Conservation (phyloP, 805 yeast genomes). For the Huiozyma naganishii region DNA sequence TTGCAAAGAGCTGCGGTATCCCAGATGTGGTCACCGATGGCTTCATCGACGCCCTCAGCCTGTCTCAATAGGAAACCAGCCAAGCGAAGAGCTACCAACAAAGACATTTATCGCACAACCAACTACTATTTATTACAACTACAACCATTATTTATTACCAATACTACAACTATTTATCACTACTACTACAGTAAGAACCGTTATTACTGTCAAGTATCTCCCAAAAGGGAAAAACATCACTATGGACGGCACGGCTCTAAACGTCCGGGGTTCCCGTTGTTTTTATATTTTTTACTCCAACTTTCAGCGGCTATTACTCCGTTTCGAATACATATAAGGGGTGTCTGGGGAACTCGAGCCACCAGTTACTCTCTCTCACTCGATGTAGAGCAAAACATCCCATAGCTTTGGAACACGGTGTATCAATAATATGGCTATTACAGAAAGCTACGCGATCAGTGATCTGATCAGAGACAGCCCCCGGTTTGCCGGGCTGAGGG, state of each 20-base stretch:
- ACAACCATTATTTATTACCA: background rate
- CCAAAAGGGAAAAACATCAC: background rate
- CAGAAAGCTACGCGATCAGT: slow-evolving; percentile 11
- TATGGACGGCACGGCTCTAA: background rate
- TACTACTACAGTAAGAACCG: no score
- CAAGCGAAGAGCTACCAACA: background rate
- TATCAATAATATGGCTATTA: background rate
- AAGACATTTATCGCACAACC: background rate
- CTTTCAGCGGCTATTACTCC: no score
- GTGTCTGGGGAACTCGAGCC: no score
- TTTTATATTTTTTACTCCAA: background rate
- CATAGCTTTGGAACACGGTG: no score
- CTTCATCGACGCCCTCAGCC: slow-evolving; percentile 39
- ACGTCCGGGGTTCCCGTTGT: background rate
- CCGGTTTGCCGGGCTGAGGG: slow-evolving; percentile 11
- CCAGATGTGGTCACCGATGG: slow-evolving; percentile 74
- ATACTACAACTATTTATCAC: no score
- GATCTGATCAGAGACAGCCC: slow-evolving; percentile 19
- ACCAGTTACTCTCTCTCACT: no score
- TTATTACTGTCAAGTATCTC: no score
- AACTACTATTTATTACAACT: background rate
- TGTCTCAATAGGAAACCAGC: background rate
- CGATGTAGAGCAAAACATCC: no score
- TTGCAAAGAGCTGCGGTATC: slow-evolving; percentile 76
- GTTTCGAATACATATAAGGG: no score